Base-by-base conservation (phyloP, 1,284 basidiomycete genomes). In the Cutaneotrichosporon curvatum region DNA sequence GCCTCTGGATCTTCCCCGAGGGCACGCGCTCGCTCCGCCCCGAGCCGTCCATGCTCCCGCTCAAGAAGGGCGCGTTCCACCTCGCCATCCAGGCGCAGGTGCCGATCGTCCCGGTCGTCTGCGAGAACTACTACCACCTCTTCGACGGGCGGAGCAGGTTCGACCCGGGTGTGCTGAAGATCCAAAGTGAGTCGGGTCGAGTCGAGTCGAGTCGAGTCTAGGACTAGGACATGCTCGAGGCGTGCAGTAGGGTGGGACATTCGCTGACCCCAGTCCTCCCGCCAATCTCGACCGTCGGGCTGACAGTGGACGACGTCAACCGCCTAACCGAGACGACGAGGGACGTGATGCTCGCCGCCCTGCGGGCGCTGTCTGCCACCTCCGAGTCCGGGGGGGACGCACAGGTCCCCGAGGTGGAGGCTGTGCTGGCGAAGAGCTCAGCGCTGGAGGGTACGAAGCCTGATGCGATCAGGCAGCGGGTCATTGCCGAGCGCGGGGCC, bases 61-160 rank as follows among this genome's bases (percentile, higher is more conserved):
- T 99, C 75, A 99, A 99, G 76, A 99, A 96, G 73, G 95, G 95
- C 33, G 92, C 91, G 1, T 98, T 98, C 78, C 90, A 98, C 65
- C 79, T 97, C 31, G 94, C 95, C 12, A 78, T 97, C 14, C 84
- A 95, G 71, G 83, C 75, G 0, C 73, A 65, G 40, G 78, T 94
- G 37, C 90, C 91, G 6, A 83, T 99, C 58, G 79, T 90, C 15
- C 91, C 94, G 9, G 80, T 98, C 44, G 84, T 98, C 0, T 84
- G 84, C 57, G 91, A 98, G 73, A 97, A 97, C 71, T 96, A 96
- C 68, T 85, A 86, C 79, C 75, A 80, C 50, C 61, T 94, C 48
- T 95, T 73, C 51, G 66, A 94, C 71, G 81, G 80, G 51, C 78
- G 81, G 58, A 83, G 82, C 39, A 75, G 85, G 14, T 89, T 97